These are phyloP conservation scores for Solanum neorickii DNA, from an alignment of 257 asterid genomes.

Conservation along the genomic window DNA sequence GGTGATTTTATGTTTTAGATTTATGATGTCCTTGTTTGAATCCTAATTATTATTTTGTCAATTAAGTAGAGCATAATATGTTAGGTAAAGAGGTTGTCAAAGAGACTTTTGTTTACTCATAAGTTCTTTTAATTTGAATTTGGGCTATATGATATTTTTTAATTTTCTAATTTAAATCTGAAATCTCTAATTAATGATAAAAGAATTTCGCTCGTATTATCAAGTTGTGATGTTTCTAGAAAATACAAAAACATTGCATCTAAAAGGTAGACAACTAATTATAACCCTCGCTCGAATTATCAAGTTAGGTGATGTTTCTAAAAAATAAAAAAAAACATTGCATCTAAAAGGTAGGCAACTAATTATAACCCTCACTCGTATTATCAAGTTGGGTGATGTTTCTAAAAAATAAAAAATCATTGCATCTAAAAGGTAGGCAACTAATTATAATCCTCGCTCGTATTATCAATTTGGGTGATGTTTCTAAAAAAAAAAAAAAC, in stretches of 20 bases:
- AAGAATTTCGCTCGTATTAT: background rate
- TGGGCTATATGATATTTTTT: too few relatives aligned
- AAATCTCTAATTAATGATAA: background rate
- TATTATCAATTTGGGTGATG: too few relatives aligned
- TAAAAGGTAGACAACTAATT: too few relatives aligned
- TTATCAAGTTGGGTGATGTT: too few relatives aligned
- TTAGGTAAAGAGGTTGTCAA: background rate
- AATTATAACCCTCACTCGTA: too few relatives aligned
- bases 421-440: too few relatives aligned
- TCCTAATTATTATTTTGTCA: background rate
- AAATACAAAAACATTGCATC: too few relatives aligned
- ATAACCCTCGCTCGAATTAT: too few relatives aligned
- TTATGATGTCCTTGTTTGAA: background rate
- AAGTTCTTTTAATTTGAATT: background rate
- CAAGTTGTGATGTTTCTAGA: too few relatives aligned
- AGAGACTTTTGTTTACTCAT: background rate
- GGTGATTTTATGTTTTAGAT: background rate
- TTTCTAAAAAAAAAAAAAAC: background rate
- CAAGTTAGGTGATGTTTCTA: too few relatives aligned
- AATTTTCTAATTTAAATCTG: background rate
- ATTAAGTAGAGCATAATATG: background rate
- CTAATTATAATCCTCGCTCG: too few relatives aligned
- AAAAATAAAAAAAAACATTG: background rate
- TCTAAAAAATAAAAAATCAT: too few relatives aligned
- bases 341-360: background rate